Conservation (phyloP, 2,329 filamentous ascomycete genomes). For the Golovinomyces cichoracearum region DNA sequence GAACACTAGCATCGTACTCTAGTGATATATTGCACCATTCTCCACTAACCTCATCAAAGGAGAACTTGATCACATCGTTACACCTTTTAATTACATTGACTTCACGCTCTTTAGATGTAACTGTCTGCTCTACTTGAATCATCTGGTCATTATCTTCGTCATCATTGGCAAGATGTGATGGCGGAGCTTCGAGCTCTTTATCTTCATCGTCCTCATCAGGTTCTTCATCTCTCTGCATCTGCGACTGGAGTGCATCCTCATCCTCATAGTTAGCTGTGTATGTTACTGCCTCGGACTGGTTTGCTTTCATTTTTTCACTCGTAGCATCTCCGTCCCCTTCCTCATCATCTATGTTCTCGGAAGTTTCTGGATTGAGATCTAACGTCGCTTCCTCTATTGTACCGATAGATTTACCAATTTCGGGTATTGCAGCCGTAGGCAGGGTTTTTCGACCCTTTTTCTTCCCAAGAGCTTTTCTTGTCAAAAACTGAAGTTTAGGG, state of each 20-base stretch:
- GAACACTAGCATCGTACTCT: constrained; percentile 52
- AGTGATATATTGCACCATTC: constrained; percentile 58
- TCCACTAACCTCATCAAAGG: constrained; percentile 49
- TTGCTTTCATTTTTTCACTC: constrained; percentile 45
- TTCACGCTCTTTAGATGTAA: constrained; percentile 21
- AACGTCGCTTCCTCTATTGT: constrained; percentile 24
- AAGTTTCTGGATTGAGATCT: constrained; percentile 16
- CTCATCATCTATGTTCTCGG: constrained; percentile 26
- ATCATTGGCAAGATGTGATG: constrained; percentile 15
- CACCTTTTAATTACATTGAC: constrained; percentile 37
- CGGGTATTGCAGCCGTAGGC: constrained; percentile 45
- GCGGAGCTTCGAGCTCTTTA: constrained; percentile 26
- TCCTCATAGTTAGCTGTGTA: constrained; percentile 87
- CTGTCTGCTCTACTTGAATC: constrained; percentile 5
- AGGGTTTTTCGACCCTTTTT: constrained; percentile 39
- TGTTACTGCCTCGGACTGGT: constrained; percentile 57
- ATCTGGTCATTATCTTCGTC: constrained; percentile 16
- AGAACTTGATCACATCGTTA: constrained; percentile 46
- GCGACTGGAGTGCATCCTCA: constrained; percentile 46
- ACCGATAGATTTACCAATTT: constrained; percentile 40
- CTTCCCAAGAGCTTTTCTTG: constrained; percentile 56
- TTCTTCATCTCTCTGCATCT: constrained; percentile 31
- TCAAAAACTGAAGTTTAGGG: constrained; percentile 39
- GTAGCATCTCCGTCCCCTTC: constrained; percentile 62
- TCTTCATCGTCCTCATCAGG: constrained; percentile 33